Conservation (phyloP, 352 stramenopile genomes). For the Phytophthora foliorum region DNA sequence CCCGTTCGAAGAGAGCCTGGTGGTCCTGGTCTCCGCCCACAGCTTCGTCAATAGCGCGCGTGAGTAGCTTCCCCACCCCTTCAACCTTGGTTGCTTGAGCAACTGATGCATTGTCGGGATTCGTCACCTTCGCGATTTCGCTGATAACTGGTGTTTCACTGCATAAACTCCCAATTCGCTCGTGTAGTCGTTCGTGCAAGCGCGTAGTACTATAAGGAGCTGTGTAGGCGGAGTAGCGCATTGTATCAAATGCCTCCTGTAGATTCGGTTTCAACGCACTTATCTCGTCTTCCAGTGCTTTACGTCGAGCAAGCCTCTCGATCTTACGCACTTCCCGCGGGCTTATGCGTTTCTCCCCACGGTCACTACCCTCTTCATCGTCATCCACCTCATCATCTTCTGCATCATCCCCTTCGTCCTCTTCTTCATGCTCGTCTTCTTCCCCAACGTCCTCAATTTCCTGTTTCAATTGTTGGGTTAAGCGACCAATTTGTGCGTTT, state of each 20-base stretch:
- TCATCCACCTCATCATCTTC: slow-evolving; percentile 36
- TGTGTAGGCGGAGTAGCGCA: slow-evolving; percentile 38
- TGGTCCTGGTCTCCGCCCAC: slow-evolving; percentile 41
- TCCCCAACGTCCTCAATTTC: slow-evolving; percentile 37
- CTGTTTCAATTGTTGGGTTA: slow-evolving; percentile 30
- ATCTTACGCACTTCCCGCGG: slow-evolving; percentile 19
- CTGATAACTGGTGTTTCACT: slow-evolving; percentile 57
- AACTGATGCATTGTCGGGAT: neutral
- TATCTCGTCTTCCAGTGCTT: slow-evolving; percentile 32
- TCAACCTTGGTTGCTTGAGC: slow-evolving; percentile 18
- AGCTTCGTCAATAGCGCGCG: slow-evolving; percentile 53
- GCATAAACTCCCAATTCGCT: slow-evolving; percentile 40
- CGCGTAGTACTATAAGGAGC: slow-evolving; percentile 44
- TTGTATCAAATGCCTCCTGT: slow-evolving; percentile 41
- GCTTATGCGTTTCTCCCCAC: slow-evolving; percentile 9
- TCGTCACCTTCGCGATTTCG: slow-evolving; percentile 36
- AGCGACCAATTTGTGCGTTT: slow-evolving; percentile 15
- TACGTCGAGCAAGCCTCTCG: slow-evolving; percentile 27
- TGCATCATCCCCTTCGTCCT: slow-evolving; percentile 39
- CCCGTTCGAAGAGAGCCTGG: slow-evolving; percentile 42
- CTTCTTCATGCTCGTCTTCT: slow-evolving; percentile 33
- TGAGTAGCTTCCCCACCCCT: slow-evolving; percentile 40
- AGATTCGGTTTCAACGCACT: slow-evolving; percentile 37
- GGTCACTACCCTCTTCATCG: slow-evolving; percentile 27
- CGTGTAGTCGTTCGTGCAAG: slow-evolving; percentile 36